Base-by-base conservation (phyloP, 2,329 filamentous ascomycete species). In the Geosmithia putterillii region DNA sequence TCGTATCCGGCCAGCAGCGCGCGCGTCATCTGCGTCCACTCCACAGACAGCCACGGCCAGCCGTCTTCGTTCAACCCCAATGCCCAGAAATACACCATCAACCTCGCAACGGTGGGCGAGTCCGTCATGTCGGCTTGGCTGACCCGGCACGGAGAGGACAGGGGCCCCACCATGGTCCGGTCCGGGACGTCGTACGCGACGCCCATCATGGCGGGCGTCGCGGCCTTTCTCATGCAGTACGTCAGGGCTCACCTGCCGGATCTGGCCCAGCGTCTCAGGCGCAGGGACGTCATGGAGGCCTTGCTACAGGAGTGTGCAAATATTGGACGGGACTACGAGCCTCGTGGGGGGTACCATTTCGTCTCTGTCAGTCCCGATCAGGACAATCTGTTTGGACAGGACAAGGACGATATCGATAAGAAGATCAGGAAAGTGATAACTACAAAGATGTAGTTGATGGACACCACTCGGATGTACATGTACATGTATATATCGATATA, bases 141-240 rank as follows among this genome's bases (percentile, higher is more conserved):
- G 6, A 14, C 40, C 25, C 25, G 23, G 40, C 23, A 18, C 3
- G 19, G 41, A 21, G 17, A 19, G 4, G 25, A 40, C 14, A 15
- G 15, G 8, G 21, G 18, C 7, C 15, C 17, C 9, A 23, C 41
- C 18, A 9, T 4, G 7, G 18, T 12, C 17, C 35, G 21, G 21
- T 47, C 46, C 1, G 48, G 49, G 9, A 51, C 49, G 2, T 50
- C 49, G 7, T 48, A 40, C 20, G 45, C 49, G 17, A 51, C 48
- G 1, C 48, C 49, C 7, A 48, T 51, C 18, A 19, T 41, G 15
- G 48, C 42, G 2, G 47, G 49, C 20, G 45, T 50, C 5, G 46
- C 46, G 4, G 48, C 48, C 2, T 50, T 47, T 22, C 23, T 50
- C 9, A 4, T 50, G 34, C 25, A 41, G 14, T 43, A 43, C 23